phyloP scores from a whole-genome alignment of 805 yeast genomes.

The Henningerozyma blattae region DNA sequence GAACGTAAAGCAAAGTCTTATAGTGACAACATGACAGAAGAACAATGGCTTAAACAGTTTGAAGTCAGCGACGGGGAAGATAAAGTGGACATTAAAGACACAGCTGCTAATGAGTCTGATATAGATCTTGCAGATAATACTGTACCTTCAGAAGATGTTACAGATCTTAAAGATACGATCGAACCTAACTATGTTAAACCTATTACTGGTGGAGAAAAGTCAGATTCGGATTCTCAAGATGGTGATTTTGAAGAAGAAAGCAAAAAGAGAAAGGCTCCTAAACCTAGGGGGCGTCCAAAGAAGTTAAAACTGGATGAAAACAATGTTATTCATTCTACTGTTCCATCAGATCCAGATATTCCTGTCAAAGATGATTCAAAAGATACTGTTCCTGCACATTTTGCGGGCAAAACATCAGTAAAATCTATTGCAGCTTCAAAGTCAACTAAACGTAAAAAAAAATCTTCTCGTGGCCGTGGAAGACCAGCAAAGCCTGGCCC shows the following conservation, averaged over 20 bases:
- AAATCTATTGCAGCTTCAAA: neutral
- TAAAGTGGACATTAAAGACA: conserved; percentile 7
- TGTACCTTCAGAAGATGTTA: conserved; percentile 2
- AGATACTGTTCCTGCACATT: neutral
- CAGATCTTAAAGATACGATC: conserved; percentile 1
- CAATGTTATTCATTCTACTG: neutral
- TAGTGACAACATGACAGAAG: conserved; percentile 62
- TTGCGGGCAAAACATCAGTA: neutral
- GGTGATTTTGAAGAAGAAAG: neutral
- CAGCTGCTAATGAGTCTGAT: conserved; percentile 5
- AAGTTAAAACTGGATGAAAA: neutral
- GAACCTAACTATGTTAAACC: too few species aligned
- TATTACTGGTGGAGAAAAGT: conserved; percentile 4
- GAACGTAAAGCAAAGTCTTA: conserved; percentile 51
- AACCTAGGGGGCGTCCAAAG: neutral
- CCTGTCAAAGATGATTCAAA: neutral
- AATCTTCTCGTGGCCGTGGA: conserved; percentile 10
- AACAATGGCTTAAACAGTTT: conserved; percentile 49
- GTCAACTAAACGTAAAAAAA: conserved; percentile 11
- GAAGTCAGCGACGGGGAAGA: conserved; percentile 63
- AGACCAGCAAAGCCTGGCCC: conserved; percentile 5
- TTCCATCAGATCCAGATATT: neutral
- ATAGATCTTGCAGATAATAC: conserved; percentile 3
- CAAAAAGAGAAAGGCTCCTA: neutral
- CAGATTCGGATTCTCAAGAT: conserved; percentile 9